Evolutionary conservation across 306 rosid genomes (phyloP).

Genomic region (Abrus precatorius): DNA sequence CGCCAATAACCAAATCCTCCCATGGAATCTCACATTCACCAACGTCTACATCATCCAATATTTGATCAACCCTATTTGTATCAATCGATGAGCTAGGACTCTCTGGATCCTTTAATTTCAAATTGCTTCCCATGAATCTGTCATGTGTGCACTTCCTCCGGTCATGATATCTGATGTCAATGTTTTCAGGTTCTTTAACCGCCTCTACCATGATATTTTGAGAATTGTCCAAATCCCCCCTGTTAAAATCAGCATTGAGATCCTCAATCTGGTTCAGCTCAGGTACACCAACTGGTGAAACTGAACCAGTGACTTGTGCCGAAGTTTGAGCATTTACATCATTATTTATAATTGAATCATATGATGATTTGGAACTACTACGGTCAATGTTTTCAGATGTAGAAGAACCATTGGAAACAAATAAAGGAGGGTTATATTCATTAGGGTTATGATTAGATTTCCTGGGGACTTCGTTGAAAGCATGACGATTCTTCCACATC

Average conservation of each 20-base stretch:
- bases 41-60: constrained; percentile 92
- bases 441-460: constrained; percentile 68
- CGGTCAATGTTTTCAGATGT: constrained; percentile 61
- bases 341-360: constrained; percentile 52
- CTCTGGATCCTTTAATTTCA: constrained; percentile 70
- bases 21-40: constrained; percentile 96
- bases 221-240: constrained; percentile 52
- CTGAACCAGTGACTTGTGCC: constrained; percentile 48
- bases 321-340: constrained; percentile 51
- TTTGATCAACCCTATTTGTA: constrained; percentile 70
- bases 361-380: constrained; percentile 57
- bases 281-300: constrained; percentile 45
- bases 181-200: constrained; percentile 53
- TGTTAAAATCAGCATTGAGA: constrained; percentile 48
- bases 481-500: constrained; percentile 85
- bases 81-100: constrained; percentile 64
- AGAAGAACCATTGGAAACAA: constrained; percentile 68
- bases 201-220: constrained; percentile 50
- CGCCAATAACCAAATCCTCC: constrained; percentile 94
- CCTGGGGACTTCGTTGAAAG: constrained; percentile 79
- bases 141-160: constrained; percentile 67
- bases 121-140: constrained; percentile 69
- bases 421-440: constrained; percentile 65
- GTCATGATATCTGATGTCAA: constrained; percentile 58
- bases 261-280: constrained; percentile 56